These are phyloP conservation scores for Mycena maculata DNA, from an alignment of 768 basidiomycete species.

Conservation along the genomic window DNA sequence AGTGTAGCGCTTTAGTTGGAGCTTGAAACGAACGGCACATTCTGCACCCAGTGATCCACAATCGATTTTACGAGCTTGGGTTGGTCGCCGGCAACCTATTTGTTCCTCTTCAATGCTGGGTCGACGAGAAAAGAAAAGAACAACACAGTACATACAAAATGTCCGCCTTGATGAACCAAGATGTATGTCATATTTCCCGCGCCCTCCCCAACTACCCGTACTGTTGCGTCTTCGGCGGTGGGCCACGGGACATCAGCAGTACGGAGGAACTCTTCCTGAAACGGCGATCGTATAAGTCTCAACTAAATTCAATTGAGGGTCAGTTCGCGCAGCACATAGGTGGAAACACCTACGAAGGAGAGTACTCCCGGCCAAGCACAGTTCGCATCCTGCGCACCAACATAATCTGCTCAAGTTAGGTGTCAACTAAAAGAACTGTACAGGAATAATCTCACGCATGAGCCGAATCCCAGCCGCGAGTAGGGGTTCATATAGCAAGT, in stretches of 20 bases:
- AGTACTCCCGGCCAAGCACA: constrained; percentile 45
- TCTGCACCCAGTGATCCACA: constrained; percentile 34
- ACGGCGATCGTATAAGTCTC: constrained; percentile 40
- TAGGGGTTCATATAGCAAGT: constrained; percentile 42
- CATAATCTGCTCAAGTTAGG: constrained; percentile 37
- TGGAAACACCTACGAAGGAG: constrained; percentile 36
- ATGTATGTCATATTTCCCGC: constrained; percentile 49
- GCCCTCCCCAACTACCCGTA: constrained; percentile 42
- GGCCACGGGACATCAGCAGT: constrained; percentile 45
- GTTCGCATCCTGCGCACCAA: constrained; percentile 45
- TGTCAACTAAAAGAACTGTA: background rate
- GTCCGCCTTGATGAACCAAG: constrained; percentile 45
- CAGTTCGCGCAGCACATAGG: too few species aligned
- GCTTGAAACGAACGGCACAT: too few species aligned
- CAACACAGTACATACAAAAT: constrained; percentile 41
- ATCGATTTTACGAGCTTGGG: constrained; percentile 35
- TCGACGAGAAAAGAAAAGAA: background rate
- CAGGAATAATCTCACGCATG: constrained; percentile 37
- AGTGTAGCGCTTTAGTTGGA: too few species aligned
- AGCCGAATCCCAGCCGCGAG: constrained; percentile 45
- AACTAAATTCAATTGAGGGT: constrained; percentile 24
- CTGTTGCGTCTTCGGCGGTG: constrained; percentile 34
- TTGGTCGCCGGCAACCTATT: constrained; percentile 35
- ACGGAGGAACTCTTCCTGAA: constrained; percentile 41
- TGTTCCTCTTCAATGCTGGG: background rate